Percentiles rank a stretch among this genome's conserved stretches.
These are phyloP conservation scores for Blastobotrys elegans DNA, from an alignment of 1,139 yeast genomes.

Conservation along the genomic window DNA sequence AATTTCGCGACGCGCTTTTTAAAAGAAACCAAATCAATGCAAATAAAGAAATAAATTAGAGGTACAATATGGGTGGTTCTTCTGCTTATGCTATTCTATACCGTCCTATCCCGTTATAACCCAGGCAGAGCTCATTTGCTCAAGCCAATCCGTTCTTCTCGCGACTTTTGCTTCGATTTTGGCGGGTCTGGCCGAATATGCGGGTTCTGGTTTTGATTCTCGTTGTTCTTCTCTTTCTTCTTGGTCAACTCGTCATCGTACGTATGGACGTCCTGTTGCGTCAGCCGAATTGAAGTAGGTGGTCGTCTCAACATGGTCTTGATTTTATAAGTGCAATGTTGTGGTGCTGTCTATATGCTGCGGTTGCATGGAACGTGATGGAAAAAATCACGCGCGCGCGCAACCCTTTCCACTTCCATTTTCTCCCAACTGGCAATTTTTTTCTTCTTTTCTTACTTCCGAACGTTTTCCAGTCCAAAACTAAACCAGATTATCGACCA, in stretches of 20 bases:
- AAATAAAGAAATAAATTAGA: too few species aligned
- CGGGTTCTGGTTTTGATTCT: slow-evolving; percentile 7
- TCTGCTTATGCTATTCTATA: too few species aligned
- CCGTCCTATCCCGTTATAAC: background rate
- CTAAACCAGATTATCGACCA: too few species aligned
- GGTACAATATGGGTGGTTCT: too few species aligned
- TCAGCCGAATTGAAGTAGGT: slow-evolving; percentile 58
- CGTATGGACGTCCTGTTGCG: slow-evolving; percentile 60
- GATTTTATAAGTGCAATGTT: too few species aligned
- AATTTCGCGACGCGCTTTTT: background rate
- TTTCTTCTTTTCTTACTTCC: too few species aligned
- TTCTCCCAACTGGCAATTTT: too few species aligned
- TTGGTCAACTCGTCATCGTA: slow-evolving; percentile 44
- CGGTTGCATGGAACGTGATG: background rate
- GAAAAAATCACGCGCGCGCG: too few species aligned
- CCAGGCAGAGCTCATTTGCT: background rate
- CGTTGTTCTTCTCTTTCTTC: slow-evolving; percentile 17
- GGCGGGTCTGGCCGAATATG: slow-evolving; percentile 4
- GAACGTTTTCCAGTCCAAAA: too few species aligned
- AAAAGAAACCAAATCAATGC: too few species aligned
- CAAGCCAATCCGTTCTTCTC: slow-evolving; percentile 11
- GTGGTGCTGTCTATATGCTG: too few species aligned
- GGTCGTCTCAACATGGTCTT: slow-evolving; percentile 65
- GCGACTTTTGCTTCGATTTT: slow-evolving; percentile 2
- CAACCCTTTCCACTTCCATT: too few species aligned